A percentile compares a stretch with the other conserved stretches of the same genome.
These are phyloP conservation scores for Combretum micranthum DNA, from an alignment of 345 rosid genomes.

Conservation along the genomic window DNA sequence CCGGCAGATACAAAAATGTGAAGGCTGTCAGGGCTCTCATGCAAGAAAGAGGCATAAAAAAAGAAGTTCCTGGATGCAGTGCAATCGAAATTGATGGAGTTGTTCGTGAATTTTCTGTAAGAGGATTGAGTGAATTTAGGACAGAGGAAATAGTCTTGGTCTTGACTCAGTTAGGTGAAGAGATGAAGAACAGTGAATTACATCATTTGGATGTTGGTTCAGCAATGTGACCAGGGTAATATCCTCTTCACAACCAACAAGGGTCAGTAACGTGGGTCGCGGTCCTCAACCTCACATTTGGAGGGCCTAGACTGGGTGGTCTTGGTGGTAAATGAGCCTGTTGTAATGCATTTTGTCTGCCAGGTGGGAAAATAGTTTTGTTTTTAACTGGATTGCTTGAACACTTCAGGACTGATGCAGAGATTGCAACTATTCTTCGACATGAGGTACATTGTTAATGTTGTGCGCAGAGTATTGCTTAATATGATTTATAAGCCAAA, in stretches of 20 bases:
- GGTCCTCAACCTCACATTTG: slow-evolving; percentile 50
- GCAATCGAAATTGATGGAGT: slow-evolving; percentile 46
- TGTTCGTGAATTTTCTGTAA: slow-evolving; percentile 42
- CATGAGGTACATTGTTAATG: slow-evolving; percentile 54
- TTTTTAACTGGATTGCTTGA: slow-evolving; percentile 76
- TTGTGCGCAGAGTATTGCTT: neutral
- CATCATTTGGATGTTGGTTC: too few species aligned
- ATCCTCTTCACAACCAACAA: too few species aligned
- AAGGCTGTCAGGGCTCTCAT: slow-evolving; percentile 35
- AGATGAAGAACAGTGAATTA: slow-evolving; percentile 17
- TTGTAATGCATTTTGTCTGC: slow-evolving; percentile 77
- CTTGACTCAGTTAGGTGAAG: slow-evolving; percentile 24
- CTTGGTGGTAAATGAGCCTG: slow-evolving; percentile 70
- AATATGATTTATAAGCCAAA: too few species aligned
- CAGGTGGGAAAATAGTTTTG: slow-evolving; percentile 90
- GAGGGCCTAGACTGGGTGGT: slow-evolving; percentile 90
- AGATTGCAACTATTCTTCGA: slow-evolving; percentile 82
- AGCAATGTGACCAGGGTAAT: too few species aligned
- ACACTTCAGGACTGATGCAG: slow-evolving; percentile 65
- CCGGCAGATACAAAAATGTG: slow-evolving; percentile 30
- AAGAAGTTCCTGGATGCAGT: slow-evolving; percentile 53
- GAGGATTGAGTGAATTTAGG: slow-evolving; percentile 24
- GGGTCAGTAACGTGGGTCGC: slow-evolving; percentile 20
- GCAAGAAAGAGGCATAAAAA: slow-evolving; percentile 38
- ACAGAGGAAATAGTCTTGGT: slow-evolving; percentile 24